These are phyloP conservation scores for Mortierella sp. DNA, from an alignment of 371 early-diverging fungal genomes.

Conservation along the genomic window DNA sequence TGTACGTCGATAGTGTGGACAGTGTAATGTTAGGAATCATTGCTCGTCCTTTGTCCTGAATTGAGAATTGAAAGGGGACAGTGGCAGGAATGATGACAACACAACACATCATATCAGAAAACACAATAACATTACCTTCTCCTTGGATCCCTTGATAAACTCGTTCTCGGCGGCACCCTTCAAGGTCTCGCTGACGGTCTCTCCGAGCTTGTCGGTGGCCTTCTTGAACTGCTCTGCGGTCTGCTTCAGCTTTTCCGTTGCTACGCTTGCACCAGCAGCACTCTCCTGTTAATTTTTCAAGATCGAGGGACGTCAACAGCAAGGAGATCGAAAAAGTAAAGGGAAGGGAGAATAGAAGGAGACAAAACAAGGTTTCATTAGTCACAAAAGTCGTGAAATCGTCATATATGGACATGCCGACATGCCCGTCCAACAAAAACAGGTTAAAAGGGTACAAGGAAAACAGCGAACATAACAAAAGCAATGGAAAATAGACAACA, in stretches of 20 bases:
- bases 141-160: slow-evolving; percentile 85
- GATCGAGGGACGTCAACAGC: slow-evolving; percentile 1
- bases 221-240: slow-evolving; percentile 85
- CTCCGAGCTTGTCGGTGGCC: slow-evolving; percentile 82
- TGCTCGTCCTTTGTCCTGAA: not conserved
- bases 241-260: slow-evolving; percentile 71
- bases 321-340: slow-evolving; percentile 3
- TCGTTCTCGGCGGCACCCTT: slow-evolving; percentile 90
- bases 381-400: not conserved
- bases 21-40: not conserved
- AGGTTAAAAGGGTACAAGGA: not conserved
- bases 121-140: slow-evolving; percentile 68
- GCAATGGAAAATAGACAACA: not conserved
- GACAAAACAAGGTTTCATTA: not conserved
- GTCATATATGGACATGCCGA: slow-evolving; percentile 9
- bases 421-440: not conserved
- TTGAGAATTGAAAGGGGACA: not conserved
- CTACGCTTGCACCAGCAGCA: slow-evolving; percentile 60
- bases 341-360: not conserved
- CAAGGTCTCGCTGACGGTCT: slow-evolving; percentile 80
- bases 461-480: not conserved
- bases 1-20: not conserved
- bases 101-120: slow-evolving; percentile 1
- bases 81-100: slow-evolving; percentile 26
- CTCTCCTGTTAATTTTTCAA: slow-evolving; percentile 44